Evolutionary conservation across 768 basidiomycete genomes (phyloP), one percentile per base, ranked within the genome.

Genomic region (Lactifluus echinatus): DNA sequence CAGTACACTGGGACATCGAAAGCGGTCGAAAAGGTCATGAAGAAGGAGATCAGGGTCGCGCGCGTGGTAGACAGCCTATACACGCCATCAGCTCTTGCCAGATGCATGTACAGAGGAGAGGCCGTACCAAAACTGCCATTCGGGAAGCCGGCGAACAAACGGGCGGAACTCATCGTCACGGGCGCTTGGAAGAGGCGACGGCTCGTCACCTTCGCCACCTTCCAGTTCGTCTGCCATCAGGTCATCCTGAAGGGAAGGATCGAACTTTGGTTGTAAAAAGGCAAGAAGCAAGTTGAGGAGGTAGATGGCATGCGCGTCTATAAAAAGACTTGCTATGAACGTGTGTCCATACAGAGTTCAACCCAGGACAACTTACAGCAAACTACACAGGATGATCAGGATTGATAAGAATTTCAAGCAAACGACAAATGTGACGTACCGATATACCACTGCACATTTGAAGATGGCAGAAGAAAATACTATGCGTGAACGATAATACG

Each of bases 1-100:
- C 96, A 98, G 74, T 96, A 98, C 23, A 98, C 96, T 7, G 96
- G 95, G 21, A 99, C 88, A 69, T 98, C 94, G 64, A 96, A 95
- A 34, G 86, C 74, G 45, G 87, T 79, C 24, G 90, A 94, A 55
- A 86, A 74, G 2, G 96, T 90, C 69, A 87, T 87, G 53, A 85
- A 72, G 40, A 95, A 66, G 4, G 93, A 87, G 51, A 99, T 68
- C 21, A 88, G n/a, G 24, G 89, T 87, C 11, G 95, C 93, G 45
- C 89, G 85, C 6, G 93, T 98, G 1, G 92, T 78, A 4, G 92
- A 90, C 43, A 97, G 79, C 95, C 94, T 93, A 63, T 14, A 39
- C 12, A 48, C 21, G 5, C 8, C 23, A 21, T 45, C 19, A 63
- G 53, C 42, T 8, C 49, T 28, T 3, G 45, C 64, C 23, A 10